Evolutionary conservation across 352 stramenopile species (phyloP).

Genomic region (Globisporangium acanthophoron): DNA sequence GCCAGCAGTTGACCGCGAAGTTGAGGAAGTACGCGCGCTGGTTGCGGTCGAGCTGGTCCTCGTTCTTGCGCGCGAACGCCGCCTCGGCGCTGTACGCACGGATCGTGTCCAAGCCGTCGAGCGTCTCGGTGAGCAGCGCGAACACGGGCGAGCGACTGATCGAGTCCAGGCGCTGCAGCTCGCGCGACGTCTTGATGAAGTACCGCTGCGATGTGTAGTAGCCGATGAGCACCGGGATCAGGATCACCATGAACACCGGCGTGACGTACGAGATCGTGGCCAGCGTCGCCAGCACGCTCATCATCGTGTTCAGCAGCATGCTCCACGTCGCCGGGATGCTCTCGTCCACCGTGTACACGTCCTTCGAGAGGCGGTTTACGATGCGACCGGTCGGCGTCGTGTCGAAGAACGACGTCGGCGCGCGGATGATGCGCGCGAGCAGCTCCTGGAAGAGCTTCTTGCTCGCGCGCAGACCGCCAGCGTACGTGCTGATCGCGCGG

Average conservation of each 20-base stretch:
- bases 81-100: constrained; percentile 64
- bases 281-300: constrained; percentile 59
- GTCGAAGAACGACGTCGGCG: constrained; percentile 80
- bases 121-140: constrained; percentile 90
- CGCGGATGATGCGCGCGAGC: constrained; percentile 87
- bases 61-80: constrained; percentile 48
- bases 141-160: constrained; percentile 94
- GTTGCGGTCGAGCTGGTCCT: constrained; percentile 55
- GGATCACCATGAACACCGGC: constrained; percentile 60
- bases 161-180: constrained; percentile 96
- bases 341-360: constrained; percentile 75
- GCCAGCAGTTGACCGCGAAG: constrained; percentile 71
- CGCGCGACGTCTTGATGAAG: constrained; percentile 88
- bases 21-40: constrained; percentile 73
- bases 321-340: constrained; percentile 62
- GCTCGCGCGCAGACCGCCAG: constrained; percentile 48
- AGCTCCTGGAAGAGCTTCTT: constrained; percentile 57
- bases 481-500: constrained; percentile 52
- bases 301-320: constrained; percentile 67
- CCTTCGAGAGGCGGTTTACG: constrained; percentile 74
- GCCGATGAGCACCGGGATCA: constrained; percentile 61
- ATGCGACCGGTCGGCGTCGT: constrained; percentile 74
- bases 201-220: constrained; percentile 87
- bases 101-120: constrained; percentile 94
- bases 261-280: constrained; percentile 70